A percentile compares a stretch with the other conserved stretches of the same genome.
phyloP scores from a whole-genome alignment of 768 basidiomycete species.

The Tulasnella sp. region DNA sequence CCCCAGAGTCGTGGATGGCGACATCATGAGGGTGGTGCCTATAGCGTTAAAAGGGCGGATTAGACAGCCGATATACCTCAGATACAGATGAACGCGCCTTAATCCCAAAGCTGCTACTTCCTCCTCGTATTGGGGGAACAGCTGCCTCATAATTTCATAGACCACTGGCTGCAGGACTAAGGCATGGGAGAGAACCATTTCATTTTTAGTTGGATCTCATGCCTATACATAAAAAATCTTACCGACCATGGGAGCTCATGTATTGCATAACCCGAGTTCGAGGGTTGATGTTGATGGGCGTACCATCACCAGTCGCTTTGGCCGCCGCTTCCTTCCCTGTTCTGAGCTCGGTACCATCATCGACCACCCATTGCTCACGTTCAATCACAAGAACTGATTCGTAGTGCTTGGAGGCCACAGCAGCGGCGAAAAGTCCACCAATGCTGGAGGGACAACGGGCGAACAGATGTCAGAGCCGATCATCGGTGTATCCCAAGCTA shows the following conservation, averaged over 20 bases:
- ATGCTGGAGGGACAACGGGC: not conserved
- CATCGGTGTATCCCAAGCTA: not conserved
- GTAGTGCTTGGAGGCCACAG: slow-evolving; percentile 2
- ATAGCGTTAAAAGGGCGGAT: not conserved
- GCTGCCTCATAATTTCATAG: not conserved
- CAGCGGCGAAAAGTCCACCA: slow-evolving; percentile 5
- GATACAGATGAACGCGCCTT: not conserved
- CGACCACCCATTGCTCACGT: slow-evolving; percentile 1
- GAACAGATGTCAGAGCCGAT: not conserved
- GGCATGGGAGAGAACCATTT: not conserved
- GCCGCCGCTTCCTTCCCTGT: slow-evolving; percentile 16
- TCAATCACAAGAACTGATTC: slow-evolving; percentile 10
- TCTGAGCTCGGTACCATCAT: not conserved
- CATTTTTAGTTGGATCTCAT: not conserved
- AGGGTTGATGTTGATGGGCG: not conserved
- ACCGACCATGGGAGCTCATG: not conserved
- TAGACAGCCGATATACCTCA: not conserved
- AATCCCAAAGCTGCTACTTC: not conserved
- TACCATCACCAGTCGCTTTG: not conserved
- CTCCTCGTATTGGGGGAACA: not conserved
- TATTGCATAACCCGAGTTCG: slow-evolving; percentile 7
- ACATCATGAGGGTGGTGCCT: not conserved
- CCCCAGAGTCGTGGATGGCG: no score
- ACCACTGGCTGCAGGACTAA: slow-evolving; percentile 4
- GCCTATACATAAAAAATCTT: not conserved